A percentile compares a stretch with the other conserved stretches of the same genome.
Conservation (phyloP, 2,329 filamentous ascomycete species). For the Neonectria coccinea region DNA sequence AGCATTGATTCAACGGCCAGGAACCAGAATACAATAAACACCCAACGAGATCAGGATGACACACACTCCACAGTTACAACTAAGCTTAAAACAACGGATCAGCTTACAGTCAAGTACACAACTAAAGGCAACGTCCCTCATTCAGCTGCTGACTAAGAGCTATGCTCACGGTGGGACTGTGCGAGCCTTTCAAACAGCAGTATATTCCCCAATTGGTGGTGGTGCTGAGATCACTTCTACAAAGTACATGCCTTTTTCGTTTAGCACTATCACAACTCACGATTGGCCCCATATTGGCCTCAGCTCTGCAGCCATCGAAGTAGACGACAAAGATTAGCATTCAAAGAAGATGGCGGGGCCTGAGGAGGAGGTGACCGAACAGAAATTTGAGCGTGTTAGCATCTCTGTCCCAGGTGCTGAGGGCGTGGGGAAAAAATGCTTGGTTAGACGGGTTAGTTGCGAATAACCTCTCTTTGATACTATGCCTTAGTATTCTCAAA, state of each 20-base stretch:
- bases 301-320: not conserved
- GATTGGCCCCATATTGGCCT: not conserved
- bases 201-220: not conserved
- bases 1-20: not conserved
- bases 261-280: not conserved
- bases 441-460: slow-evolving; percentile 37
- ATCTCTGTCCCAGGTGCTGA: slow-evolving; percentile 36
- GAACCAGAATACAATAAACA: too few relatives aligned
- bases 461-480: not conserved
- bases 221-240: not conserved
- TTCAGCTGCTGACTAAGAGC: slow-evolving; percentile 34
- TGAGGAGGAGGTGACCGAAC: not conserved
- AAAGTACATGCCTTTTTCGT: not conserved
- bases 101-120: not conserved
- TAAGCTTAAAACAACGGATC: not conserved
- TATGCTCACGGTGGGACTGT: slow-evolving; percentile 27
- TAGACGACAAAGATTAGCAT: too few relatives aligned
- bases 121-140: too few relatives aligned
- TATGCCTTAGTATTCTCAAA: not conserved
- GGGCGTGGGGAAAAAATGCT: slow-evolving; percentile 35
- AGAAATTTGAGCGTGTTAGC: slow-evolving; percentile 26
- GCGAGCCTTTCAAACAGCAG: slow-evolving; percentile 17
- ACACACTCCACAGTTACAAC: not conserved
- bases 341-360: not conserved
- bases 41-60: not conserved